Evolutionary conservation across 805 yeast species (phyloP), one percentile per base, ranked within the genome.

Genomic region (Maudiozyma pseudohumilis): DNA sequence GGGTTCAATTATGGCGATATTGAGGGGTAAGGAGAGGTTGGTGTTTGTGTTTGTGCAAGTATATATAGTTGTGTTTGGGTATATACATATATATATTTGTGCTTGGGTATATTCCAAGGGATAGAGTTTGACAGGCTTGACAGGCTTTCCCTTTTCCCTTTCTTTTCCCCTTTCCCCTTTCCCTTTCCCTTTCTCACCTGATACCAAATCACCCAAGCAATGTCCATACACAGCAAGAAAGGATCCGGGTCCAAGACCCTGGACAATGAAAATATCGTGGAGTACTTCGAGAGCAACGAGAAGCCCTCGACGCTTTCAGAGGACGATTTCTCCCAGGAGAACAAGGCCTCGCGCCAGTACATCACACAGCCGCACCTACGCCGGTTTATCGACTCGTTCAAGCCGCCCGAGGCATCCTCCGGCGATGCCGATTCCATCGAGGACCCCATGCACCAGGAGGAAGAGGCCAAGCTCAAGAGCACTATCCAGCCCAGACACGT

Each of bases 401-500:
- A 53, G 46, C 52, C 58, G 22, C 31, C 31, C 7, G 31, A 28
- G 11, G n/a, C 8, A 9, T 10, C 12, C 8, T 11, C 18, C 11
- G 18, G 19, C 12, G 31, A 28, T 16, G 63, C 58, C 8, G 71
- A 72, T 18, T 51, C 15, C 5, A 9, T 28, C 6, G 31, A 28
- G 16, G 31, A 28, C 18, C 31, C 31, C 6, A 16, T 17, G 11
- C 9, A 11, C 10, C 6, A n/a, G 10, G 31, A 28, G 16, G 11
- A 8, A 17, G 26, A 28, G 18, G 31, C 20, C 2, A 30, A 61
- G 38, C 60, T 69, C 37, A 59, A 57, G 43, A 47, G 49, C 36
- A 47, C 50, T 16, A 54, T 56, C 29, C 52, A 54, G 24, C 54
- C 66, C 6, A 66, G 86, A 52, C 88, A 80, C 57, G 64, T 81